Conservation (phyloP, 2,329 filamentous ascomycete genomes). For the Sarocladiaceae sp. region DNA sequence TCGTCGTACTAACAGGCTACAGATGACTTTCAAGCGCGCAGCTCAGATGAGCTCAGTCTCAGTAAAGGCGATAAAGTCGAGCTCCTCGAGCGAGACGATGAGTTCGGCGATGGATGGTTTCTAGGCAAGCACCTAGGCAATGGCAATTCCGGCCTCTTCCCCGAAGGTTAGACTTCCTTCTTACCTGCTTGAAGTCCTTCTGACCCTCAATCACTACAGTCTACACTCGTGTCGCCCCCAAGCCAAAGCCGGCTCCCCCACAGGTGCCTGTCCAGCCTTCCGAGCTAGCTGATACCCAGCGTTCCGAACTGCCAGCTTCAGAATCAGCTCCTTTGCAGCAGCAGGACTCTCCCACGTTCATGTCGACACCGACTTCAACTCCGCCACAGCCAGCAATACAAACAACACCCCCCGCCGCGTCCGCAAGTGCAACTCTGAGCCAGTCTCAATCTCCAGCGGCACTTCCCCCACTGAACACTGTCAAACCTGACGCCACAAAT, state of each 20-base stretch:
- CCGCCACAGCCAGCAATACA: conserved; percentile 27
- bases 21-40: conserved; percentile 92
- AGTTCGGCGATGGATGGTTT: conserved; percentile 86
- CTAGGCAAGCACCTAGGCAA: conserved; percentile 68
- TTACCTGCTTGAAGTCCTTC: not conserved
- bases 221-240: conserved; percentile 55
- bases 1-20: not conserved
- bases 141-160: conserved; percentile 71
- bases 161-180: conserved; percentile 54
- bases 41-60: conserved; percentile 86
- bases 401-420: conserved; percentile 25
- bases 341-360: not conserved
- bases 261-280: conserved; percentile 18
- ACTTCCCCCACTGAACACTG: conserved; percentile 34
- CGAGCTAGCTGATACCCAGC: conserved; percentile 14
- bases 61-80: conserved; percentile 79
- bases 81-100: conserved; percentile 77
- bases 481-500: conserved; percentile 26
- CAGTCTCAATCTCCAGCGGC: conserved; percentile 5
- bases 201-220: conserved; percentile 38
- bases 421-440: conserved; percentile 20
- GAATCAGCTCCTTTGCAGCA: not conserved
- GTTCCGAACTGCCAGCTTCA: not conserved
- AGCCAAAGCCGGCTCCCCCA: conserved; percentile 21
- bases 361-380: conserved; percentile 12